Percentiles rank a stretch among this genome's conserved stretches.
phyloP scores from a whole-genome alignment of 2,329 filamentous ascomycete genomes.

The Scedosporium minutisporum region DNA sequence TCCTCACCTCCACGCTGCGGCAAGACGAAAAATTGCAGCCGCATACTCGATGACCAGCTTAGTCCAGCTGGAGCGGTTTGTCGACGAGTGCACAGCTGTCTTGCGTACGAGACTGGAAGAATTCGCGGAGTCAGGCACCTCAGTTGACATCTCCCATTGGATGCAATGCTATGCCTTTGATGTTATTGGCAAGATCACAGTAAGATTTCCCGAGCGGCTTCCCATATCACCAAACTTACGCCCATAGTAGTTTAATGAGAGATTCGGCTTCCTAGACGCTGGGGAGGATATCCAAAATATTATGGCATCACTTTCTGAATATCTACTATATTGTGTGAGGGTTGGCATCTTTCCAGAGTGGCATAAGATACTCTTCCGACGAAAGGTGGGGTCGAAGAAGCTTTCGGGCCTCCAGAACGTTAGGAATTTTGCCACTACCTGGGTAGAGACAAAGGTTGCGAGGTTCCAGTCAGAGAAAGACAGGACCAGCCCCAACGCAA shows the following conservation, averaged over 20 bases:
- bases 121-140: conserved; percentile 17
- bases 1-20: conserved; percentile 24
- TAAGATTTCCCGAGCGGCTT: not conserved
- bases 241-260: conserved; percentile 17
- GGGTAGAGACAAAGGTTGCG: not conserved
- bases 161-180: conserved; percentile 40
- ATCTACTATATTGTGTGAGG: conserved; percentile 25
- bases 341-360: conserved; percentile 23
- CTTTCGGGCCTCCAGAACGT: not conserved
- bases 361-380: conserved; percentile 14
- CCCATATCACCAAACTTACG: too few species aligned
- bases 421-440: not conserved
- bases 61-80: conserved; percentile 37
- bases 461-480: not conserved
- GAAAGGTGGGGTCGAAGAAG: not conserved
- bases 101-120: conserved; percentile 27
- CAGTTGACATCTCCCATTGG: conserved; percentile 30
- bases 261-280: conserved; percentile 33
- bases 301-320: conserved; percentile 26
- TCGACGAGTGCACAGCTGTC: conserved; percentile 34
- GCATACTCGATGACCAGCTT: conserved; percentile 39
- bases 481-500: not conserved
- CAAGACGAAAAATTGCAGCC: conserved; percentile 29
- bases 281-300: conserved; percentile 34
- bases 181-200: conserved; percentile 38